Evolutionary conservation across 75 land plant genomes (phyloP), one percentile per base, ranked within the genome.

Genomic region (Sequoia sempervirens): DNA sequence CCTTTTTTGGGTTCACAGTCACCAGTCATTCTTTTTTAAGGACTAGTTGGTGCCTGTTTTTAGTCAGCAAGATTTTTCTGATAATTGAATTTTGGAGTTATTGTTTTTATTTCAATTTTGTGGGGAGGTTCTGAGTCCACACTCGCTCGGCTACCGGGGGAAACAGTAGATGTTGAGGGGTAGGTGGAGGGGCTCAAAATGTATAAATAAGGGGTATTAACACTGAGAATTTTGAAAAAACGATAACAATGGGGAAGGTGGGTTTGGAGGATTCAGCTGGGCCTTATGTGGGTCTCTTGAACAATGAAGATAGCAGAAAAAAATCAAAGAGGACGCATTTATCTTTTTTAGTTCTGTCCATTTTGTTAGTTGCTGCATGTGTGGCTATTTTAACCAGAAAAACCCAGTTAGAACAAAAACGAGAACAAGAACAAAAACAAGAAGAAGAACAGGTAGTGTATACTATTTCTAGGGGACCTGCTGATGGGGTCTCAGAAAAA

Each of bases 241-340:
- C 36, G 14, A 10, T 30, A 30, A 30, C n/a, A 41, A 78, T 78
- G 80, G 80, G 30, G 80, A 45, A 26, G 50, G 50, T 2, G 50
- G 47, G 45, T 45, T 26, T 78, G 4, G 80, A 78, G 80, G 80
- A 78, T 23, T 50, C n/a, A n/a, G 80, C 80, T 1, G 80, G 80
- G 50, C 30, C 50, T 23, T 78, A 78, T n/a, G 13, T 38, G 45
- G 32, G 50, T 18, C 80, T 78, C 20, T 43, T 20, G 28, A 46
- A 43, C 45, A 45, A 78, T 43, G 30, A 32, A 32, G 73, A 69
- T 30, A 10, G 36, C 36, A 69, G 73, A 30, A 69, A 69, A 12
- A 69, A 69, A 30, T 30, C 34, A 11, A 30, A 32, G 73, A 30
- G 73, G 36, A 12, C 36, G 32, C 12, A 8, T 30, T 10, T 30